A percentile compares a stretch with the other conserved stretches of the same genome.
phyloP scores from a whole-genome alignment of 306 rosid species.

The Astragalus membranaceus region DNA sequence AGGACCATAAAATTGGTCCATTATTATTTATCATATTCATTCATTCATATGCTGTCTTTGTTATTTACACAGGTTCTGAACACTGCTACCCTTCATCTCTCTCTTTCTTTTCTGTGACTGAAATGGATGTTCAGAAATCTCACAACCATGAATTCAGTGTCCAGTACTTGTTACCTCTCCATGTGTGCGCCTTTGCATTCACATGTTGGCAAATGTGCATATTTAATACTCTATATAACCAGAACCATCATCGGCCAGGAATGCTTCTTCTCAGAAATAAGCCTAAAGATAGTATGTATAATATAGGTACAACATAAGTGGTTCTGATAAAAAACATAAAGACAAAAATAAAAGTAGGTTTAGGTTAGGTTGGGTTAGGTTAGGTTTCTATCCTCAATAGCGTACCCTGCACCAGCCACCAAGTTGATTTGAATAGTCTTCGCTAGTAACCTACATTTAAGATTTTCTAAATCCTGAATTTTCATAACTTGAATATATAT shows the following conservation, averaged over 20 bases:
- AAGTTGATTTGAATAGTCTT: neutral
- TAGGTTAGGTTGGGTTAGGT: neutral
- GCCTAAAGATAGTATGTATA: conserved; percentile 2
- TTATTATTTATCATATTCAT: too few relatives aligned
- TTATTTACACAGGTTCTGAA: conserved; percentile 10
- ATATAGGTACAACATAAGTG: neutral
- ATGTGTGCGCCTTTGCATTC: conserved; percentile 9
- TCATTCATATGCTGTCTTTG: neutral
- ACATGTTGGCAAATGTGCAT: neutral
- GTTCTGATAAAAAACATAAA: neutral
- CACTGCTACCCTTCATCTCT: neutral
- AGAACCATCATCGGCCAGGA: neutral
- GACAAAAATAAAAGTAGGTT: neutral
- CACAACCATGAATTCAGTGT: conserved; percentile 62
- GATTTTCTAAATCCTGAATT: too few relatives aligned
- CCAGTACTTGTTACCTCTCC: conserved; percentile 29
- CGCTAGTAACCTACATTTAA: too few relatives aligned
- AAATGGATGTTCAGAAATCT: conserved; percentile 31
- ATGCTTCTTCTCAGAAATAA: conserved; percentile 9
- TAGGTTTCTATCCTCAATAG: neutral
- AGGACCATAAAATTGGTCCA: too few relatives aligned
- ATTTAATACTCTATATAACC: neutral
- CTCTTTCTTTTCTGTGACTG: conserved; percentile 25
- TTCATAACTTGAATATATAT: too few relatives aligned
- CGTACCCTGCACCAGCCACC: neutral